Conservation (phyloP, 805 yeast genomes). For the Monosporozyma servazzii region DNA sequence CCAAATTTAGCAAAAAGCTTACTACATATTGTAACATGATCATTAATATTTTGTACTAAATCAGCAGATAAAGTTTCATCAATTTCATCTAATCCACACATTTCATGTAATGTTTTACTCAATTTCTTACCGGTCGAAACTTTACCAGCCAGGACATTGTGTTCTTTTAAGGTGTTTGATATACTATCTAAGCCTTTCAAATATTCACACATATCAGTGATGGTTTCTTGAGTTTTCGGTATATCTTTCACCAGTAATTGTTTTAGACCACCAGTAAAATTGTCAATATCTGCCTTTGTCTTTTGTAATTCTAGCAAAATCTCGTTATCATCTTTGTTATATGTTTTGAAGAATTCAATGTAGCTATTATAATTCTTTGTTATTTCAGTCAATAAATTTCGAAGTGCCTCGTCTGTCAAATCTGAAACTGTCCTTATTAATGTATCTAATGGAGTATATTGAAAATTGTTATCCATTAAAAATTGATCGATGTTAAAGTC, state of each 20-base stretch:
- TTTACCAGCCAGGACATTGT: constrained; percentile 11
- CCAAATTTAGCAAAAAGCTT: constrained; percentile 9
- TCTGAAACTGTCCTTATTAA: constrained; percentile 19
- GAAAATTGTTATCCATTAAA: constrained; percentile 25
- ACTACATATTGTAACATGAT: constrained; percentile 8
- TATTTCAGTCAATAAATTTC: constrained; percentile 20
- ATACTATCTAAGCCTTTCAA: constrained; percentile 20
- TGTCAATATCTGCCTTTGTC: constrained; percentile 16
- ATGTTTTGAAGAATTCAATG: constrained; percentile 20
- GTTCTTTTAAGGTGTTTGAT: constrained; percentile 11
- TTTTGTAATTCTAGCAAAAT: constrained; percentile 17
- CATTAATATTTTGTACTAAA: constrained; percentile 11
- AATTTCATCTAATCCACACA: constrained; percentile 19
- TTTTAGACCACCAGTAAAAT: constrained; percentile 16
- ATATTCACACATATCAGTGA: constrained; percentile 22
- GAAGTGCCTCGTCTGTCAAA: constrained; percentile 20
- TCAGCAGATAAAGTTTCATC: constrained; percentile 15
- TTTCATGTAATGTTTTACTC: constrained; percentile 19
- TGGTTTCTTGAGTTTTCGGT: constrained; percentile 16
- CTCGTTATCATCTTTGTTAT: constrained; percentile 15
- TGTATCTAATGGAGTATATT: constrained; percentile 25
- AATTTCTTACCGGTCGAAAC: constrained; percentile 15
- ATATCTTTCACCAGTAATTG: constrained; percentile 16
- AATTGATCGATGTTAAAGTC: constrained; percentile 23
- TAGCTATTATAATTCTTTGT: constrained; percentile 21